Evolutionary conservation across 2,329 filamentous ascomycete genomes (phyloP).

Genomic region (Ceratocystis huliohia): DNA sequence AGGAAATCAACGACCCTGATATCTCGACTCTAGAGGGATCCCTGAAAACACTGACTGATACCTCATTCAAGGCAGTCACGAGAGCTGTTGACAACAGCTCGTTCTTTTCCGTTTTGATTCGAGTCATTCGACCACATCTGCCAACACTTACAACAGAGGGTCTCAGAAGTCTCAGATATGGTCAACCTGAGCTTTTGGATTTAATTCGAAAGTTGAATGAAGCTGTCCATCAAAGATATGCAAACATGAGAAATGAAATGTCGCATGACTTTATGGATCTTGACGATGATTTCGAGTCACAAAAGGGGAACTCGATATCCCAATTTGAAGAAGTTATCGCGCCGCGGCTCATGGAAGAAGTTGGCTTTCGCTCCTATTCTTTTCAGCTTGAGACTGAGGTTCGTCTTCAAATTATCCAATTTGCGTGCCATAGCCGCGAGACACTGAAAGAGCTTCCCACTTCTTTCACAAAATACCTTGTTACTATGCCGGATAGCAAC

Average conservation of each 20-base stretch:
- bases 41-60: conserved; percentile 33
- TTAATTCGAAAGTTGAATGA: conserved; percentile 33
- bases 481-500: conserved; percentile 40
- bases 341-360: conserved; percentile 7
- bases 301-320: conserved; percentile 37
- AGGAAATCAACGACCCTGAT: conserved; percentile 36
- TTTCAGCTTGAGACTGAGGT: conserved; percentile 13
- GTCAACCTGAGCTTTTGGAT: conserved; percentile 32
- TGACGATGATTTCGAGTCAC: conserved; percentile 51
- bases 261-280: conserved; percentile 51
- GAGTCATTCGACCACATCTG: conserved; percentile 35
- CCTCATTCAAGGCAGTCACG: conserved; percentile 32
- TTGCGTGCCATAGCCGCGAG: neutral
- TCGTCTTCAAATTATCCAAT: conserved; percentile 9
- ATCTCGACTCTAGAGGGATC: conserved; percentile 37
- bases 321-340: conserved; percentile 5
- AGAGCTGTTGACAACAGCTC: conserved; percentile 34
- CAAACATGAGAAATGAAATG: conserved; percentile 28
- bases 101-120: conserved; percentile 37
- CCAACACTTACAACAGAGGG: conserved; percentile 33
- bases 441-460: neutral
- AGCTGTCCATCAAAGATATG: conserved; percentile 27
- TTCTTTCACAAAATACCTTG: conserved; percentile 34
- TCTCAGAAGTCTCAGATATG: conserved; percentile 30
- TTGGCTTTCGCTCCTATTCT: conserved; percentile 7